phyloP scores from a whole-genome alignment of 2,329 filamentous ascomycete genomes.

The Trichoderma simmonsii region DNA sequence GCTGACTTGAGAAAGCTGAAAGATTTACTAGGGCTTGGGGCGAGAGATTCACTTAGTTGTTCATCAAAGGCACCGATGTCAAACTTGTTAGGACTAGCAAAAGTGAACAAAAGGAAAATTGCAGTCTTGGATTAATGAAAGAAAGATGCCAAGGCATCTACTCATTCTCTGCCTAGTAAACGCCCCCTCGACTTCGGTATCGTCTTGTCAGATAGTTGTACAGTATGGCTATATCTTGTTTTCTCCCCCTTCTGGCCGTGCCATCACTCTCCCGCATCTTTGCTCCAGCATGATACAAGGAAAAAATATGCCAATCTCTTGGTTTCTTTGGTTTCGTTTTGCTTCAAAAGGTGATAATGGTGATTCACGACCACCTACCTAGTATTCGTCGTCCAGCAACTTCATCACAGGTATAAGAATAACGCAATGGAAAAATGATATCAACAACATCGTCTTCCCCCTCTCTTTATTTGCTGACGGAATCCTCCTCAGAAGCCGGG shows the following conservation, averaged over 20 bases:
- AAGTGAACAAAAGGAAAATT: background rate
- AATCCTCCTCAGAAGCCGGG: slow-evolving; percentile 28
- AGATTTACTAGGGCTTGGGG: background rate
- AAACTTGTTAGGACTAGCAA: background rate
- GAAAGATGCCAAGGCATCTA: background rate
- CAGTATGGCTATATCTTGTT: background rate
- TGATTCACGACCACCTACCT: background rate
- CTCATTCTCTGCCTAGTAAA: background rate
- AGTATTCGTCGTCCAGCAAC: background rate
- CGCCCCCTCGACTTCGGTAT: background rate
- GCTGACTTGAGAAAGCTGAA: background rate
- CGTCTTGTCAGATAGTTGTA: background rate
- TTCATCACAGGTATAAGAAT: slow-evolving; percentile 4
- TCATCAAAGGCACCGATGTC: background rate
- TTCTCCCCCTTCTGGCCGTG: background rate
- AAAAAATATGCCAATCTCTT: background rate
- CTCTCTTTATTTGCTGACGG: slow-evolving; percentile 17
- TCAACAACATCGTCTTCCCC: background rate
- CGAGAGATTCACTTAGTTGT: background rate
- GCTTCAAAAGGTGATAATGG: background rate
- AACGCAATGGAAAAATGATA: slow-evolving; percentile 12
- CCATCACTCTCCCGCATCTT: background rate
- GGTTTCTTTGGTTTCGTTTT: background rate
- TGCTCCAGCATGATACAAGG: background rate
- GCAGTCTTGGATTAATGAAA: background rate